Evolutionary conservation across 2,329 filamentous ascomycete genomes (phyloP), one percentile per base, ranked within the genome.

Genomic region (Emmonsiellopsis sp.): DNA sequence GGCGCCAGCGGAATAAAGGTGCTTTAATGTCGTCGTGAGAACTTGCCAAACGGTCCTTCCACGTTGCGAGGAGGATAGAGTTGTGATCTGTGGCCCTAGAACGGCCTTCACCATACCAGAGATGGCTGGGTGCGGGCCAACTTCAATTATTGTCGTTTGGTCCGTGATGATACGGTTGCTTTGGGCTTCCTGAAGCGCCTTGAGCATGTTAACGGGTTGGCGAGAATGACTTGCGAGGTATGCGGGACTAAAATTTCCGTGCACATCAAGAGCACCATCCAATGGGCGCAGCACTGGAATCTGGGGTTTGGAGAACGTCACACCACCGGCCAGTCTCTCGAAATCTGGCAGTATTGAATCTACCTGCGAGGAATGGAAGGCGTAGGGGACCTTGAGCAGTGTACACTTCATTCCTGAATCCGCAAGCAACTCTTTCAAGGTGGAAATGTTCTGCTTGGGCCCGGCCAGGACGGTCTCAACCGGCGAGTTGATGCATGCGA

Each of bases 401-500:
- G 77, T 81, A 56, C 76, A 77, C 67, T 83, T 84, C 68, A 82
- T 77, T 1, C 79, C 79, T 53, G 75, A 71, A 6, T 69, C 65
- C 10, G 72, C 66, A 3, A 86, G 73, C 33, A 72, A 62, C 7
- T 78, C 68, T 55, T 67, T 74, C n/a, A 83, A 72, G 3, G 72
- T 21, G 31, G 11, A 71, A 54, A 80, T 74, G 52, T 86, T 80
- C 55, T 84, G 75, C 40, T 82, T 74, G 47, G 81, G 77, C 53
- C 80, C 71, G 56, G 80, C 81, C n/a, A 93, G 74, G 1, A 94
- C 88, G 9, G 84, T 90, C 64, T 88, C 86, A 49, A 81, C 75
- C 0, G 84, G 83, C 0, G 84, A 82, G 60, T 94, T 94, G 65
- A 89, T 79, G 71, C 88, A 93, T n/a, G 88, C 85, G 13, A 50